phyloP scores from a whole-genome alignment of 2,329 filamentous ascomycete genomes.

The Didymellaceae sp. region DNA sequence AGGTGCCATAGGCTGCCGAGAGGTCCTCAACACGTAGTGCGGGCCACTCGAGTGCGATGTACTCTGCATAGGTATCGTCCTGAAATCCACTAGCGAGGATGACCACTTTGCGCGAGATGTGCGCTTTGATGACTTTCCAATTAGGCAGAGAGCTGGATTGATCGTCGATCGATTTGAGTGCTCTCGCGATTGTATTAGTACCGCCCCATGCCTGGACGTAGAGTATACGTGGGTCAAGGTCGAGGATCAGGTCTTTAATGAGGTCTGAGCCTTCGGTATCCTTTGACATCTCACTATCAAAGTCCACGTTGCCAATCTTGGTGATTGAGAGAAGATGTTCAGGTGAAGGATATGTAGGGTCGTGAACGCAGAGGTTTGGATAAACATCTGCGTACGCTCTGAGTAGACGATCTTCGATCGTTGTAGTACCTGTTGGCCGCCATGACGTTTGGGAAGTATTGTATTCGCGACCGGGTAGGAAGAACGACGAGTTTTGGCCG shows the following conservation, averaged over 20 bases:
- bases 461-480: constrained; percentile 18
- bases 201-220: constrained; percentile 22
- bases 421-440: constrained; percentile 16
- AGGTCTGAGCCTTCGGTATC: constrained; percentile 19
- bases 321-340: constrained; percentile 13
- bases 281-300: constrained; percentile 20
- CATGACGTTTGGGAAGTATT: constrained; percentile 21
- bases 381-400: constrained; percentile 18
- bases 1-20: constrained; percentile 11
- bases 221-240: constrained; percentile 15
- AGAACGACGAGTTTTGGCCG: constrained; percentile 15
- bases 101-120: constrained; percentile 15
- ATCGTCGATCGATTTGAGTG: constrained; percentile 15
- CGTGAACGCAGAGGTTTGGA: constrained; percentile 12
- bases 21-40: constrained; percentile 15
- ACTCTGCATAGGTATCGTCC: constrained; percentile 16
- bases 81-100: constrained; percentile 21
- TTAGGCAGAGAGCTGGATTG: neutral
- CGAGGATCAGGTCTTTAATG: constrained; percentile 14
- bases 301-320: constrained; percentile 17
- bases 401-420: constrained; percentile 13
- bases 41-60: constrained; percentile 18
- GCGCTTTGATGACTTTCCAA: constrained; percentile 2
- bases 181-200: constrained; percentile 21
- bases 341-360: constrained; percentile 13